Conservation (phyloP, 306 rosid genomes). For the Ceratonia siliqua region DNA sequence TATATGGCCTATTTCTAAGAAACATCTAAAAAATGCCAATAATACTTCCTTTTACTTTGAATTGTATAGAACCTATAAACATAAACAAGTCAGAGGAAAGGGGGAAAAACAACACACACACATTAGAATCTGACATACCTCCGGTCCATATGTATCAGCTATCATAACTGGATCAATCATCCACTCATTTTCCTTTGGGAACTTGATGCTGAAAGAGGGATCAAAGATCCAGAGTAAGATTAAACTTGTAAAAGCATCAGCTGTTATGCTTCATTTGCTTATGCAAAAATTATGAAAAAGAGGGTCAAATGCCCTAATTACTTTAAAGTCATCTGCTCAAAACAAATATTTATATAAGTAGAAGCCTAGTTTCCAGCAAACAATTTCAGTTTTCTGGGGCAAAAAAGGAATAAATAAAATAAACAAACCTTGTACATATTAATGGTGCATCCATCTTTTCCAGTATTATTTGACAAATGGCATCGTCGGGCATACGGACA, state of each 20-base stretch:
- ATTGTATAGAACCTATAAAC: neutral
- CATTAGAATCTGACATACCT: slow-evolving; percentile 53
- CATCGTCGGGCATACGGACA: slow-evolving; percentile 87
- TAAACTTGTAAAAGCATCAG: slow-evolving; percentile 24
- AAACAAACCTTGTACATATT: slow-evolving; percentile 76
- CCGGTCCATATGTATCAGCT: slow-evolving; percentile 85
- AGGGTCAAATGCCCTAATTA: neutral
- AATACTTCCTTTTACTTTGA: neutral
- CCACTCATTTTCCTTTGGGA: slow-evolving; percentile 77
- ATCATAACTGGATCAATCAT: slow-evolving; percentile 82
- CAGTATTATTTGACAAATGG: slow-evolving; percentile 78
- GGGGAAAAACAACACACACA: neutral
- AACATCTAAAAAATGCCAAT: slow-evolving; percentile 7
- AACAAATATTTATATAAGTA: slow-evolving; percentile 11
- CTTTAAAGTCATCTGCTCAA: neutral
- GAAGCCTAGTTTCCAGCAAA: slow-evolving; percentile 19
- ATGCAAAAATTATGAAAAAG: neutral
- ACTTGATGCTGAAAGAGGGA: slow-evolving; percentile 69
- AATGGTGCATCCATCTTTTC: slow-evolving; percentile 81
- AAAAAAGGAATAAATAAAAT: slow-evolving; percentile 15
- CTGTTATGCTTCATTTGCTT: slow-evolving; percentile 1
- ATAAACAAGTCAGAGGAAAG: neutral
- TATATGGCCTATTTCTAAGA: slow-evolving; percentile 17
- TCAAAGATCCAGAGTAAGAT: neutral
- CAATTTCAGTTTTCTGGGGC: neutral